Conservation (phyloP, 768 basidiomycete species). For the Termitomyces eurrhizus region DNA sequence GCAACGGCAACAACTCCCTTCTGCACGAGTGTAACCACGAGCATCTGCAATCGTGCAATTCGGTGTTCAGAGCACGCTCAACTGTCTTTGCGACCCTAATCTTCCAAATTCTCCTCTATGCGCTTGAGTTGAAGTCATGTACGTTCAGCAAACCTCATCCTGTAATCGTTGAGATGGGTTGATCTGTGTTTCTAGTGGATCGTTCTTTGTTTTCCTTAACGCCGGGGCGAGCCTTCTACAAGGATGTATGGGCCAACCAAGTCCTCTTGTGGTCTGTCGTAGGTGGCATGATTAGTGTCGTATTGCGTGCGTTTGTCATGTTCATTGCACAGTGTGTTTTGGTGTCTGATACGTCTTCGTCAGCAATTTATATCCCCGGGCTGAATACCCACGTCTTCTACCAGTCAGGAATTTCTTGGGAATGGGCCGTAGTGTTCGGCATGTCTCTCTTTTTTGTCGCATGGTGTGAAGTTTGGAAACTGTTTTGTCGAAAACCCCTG, state of each 20-base stretch:
- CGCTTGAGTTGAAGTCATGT: conserved; percentile 35
- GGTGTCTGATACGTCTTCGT: background rate
- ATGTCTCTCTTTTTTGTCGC: conserved; percentile 32
- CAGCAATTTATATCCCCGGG: conserved; percentile 35
- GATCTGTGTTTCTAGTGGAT: conserved; percentile 23
- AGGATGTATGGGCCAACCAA: conserved; percentile 32
- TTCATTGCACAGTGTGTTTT: background rate
- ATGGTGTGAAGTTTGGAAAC: conserved; percentile 38
- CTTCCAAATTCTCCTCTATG: conserved; percentile 33
- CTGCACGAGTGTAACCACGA: conserved; percentile 28
- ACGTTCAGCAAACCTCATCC: conserved; percentile 9
- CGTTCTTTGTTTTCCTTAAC: conserved; percentile 34
- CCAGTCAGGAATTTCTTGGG: conserved; percentile 33
- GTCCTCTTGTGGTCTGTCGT: conserved; percentile 32
- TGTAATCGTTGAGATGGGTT: background rate
- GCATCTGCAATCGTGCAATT: conserved; percentile 20
- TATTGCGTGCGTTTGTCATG: conserved; percentile 27
- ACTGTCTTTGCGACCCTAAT: conserved; percentile 35
- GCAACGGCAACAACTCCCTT: conserved; percentile 24
- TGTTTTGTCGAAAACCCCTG: conserved; percentile 23
- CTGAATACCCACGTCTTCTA: conserved; percentile 35
- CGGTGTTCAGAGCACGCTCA: conserved; percentile 32
- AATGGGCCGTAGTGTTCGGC: conserved; percentile 35
- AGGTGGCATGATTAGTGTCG: conserved; percentile 32
- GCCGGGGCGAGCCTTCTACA: conserved; percentile 30